These are phyloP conservation scores for Entomortierella chlamydospora DNA, from an alignment of 192 early-diverging fungal species.

Conservation along the genomic window DNA sequence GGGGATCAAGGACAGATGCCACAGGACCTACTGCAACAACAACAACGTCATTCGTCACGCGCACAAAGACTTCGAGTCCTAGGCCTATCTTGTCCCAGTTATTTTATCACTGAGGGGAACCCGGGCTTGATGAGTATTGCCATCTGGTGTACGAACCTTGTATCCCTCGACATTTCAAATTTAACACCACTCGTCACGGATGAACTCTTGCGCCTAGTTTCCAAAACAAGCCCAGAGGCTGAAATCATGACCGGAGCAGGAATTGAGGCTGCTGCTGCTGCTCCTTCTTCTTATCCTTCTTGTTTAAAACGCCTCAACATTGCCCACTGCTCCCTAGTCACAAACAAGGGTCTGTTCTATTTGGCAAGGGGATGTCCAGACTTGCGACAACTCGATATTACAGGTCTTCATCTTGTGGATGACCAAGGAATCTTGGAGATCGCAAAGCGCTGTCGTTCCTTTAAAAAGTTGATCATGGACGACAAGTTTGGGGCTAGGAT, in stretches of 20 bases:
- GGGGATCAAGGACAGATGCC: too few relatives aligned
- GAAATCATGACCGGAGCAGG: too few relatives aligned
- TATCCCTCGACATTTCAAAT: constrained; percentile 16
- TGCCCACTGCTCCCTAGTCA: constrained; percentile 16
- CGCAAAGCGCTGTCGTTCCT: not conserved
- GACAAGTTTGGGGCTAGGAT: constrained; percentile 15
- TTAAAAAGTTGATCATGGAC: constrained; percentile 21
- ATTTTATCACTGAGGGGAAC: constrained; percentile 10
- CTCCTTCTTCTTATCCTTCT: too few relatives aligned
- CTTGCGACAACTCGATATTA: constrained; percentile 25
- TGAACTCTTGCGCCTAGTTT: not conserved
- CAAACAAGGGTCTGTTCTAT: constrained; percentile 8
- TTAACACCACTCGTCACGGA: not conserved
- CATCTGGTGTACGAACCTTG: constrained; percentile 8
- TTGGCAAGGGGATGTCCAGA: not conserved
- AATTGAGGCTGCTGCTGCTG: too few relatives aligned
- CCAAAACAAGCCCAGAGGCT: not conserved
- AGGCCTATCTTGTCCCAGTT: constrained; percentile 8
- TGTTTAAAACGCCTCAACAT: constrained; percentile 3
- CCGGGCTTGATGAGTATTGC: constrained; percentile 8
- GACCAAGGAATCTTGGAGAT: constrained; percentile 21
- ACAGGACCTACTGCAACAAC: too few relatives aligned
- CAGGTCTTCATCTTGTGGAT: constrained; percentile 4
- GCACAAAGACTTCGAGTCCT: not conserved
- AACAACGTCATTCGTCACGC: too few relatives aligned